Conservation (phyloP, 345 rosid genomes). For the Mercurialis annua region DNA sequence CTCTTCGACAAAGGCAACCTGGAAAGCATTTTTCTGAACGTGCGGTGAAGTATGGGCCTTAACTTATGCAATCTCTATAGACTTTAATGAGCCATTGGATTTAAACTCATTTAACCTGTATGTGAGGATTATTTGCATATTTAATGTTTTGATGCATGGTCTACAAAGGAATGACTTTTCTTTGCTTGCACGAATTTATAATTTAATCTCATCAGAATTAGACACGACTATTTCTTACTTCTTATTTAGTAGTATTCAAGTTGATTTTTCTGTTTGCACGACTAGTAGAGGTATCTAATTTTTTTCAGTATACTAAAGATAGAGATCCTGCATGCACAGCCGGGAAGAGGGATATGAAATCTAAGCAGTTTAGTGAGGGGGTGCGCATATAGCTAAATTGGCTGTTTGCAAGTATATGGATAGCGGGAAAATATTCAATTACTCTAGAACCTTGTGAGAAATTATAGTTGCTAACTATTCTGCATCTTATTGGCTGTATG, state of each 20-base stretch:
- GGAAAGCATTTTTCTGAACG: conserved; percentile 80
- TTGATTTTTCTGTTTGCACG: background rate
- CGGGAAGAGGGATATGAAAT: background rate
- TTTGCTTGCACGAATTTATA: background rate
- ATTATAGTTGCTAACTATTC: background rate
- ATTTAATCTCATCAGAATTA: background rate
- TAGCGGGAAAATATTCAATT: background rate
- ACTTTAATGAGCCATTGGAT: background rate
- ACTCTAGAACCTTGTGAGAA: background rate
- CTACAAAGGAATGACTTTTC: background rate
- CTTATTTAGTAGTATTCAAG: background rate
- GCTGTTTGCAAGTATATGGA: background rate
- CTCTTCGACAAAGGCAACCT: conserved; percentile 72
- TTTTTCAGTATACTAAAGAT: background rate
- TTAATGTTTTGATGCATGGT: too few species aligned
- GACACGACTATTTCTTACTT: background rate
- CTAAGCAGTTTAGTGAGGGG: background rate
- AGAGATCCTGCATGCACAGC: background rate
- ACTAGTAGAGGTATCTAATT: background rate
- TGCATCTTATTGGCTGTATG: too few species aligned
- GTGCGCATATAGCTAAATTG: background rate
- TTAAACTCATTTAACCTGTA: background rate
- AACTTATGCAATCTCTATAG: conserved; percentile 9
- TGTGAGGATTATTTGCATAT: background rate
- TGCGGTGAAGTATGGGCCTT: conserved; percentile 61